A percentile compares a stretch with the other conserved stretches of the same genome.
These are phyloP conservation scores for Trichosporon coremiiforme DNA, from an alignment of 1,284 basidiomycete genomes.

Conservation along the genomic window DNA sequence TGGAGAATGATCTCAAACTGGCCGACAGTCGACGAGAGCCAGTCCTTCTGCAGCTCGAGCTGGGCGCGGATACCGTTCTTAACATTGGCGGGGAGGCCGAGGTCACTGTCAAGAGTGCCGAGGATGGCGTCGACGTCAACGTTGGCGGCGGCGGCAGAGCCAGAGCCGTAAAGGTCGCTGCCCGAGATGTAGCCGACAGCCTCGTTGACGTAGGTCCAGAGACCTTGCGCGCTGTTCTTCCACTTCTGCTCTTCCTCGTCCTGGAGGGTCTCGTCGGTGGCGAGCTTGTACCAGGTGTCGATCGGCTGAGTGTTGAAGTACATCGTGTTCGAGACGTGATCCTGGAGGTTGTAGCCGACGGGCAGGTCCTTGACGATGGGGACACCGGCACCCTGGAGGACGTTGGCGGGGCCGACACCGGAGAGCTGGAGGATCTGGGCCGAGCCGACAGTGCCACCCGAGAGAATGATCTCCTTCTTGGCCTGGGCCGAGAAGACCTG, in stretches of 20 bases:
- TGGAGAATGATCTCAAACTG: constrained; percentile 55
- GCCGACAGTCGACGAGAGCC: constrained; percentile 44
- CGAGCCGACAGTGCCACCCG: constrained; percentile 66
- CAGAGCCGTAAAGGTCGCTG: constrained; percentile 39
- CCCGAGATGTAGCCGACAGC: constrained; percentile 47
- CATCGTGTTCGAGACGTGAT: constrained; percentile 62
- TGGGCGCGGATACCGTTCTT: constrained; percentile 47
- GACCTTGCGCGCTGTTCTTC: constrained; percentile 40
- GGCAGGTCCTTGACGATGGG: constrained; percentile 61
- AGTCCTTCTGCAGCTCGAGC: constrained; percentile 44
- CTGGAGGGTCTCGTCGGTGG: constrained; percentile 31
- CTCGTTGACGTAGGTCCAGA: constrained; percentile 56
- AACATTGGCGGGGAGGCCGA: constrained; percentile 45
- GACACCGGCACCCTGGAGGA: constrained; percentile 63
- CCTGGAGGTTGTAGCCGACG: constrained; percentile 75
- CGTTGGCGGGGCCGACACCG: constrained; percentile 68
- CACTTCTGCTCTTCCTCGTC: constrained; percentile 41
- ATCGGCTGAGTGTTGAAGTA: constrained; percentile 40
- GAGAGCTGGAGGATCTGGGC: constrained; percentile 70
- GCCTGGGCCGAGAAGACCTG: constrained; percentile 59
- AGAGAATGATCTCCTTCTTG: constrained; percentile 60
- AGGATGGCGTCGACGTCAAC: constrained; percentile 67
- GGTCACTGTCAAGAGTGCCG: constrained; percentile 63
- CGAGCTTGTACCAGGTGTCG: constrained; percentile 50
- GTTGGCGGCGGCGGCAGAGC: constrained; percentile 49